Conservation (phyloP, 176 grass and related monocot genomes). For the Saccharum spontaneum region DNA sequence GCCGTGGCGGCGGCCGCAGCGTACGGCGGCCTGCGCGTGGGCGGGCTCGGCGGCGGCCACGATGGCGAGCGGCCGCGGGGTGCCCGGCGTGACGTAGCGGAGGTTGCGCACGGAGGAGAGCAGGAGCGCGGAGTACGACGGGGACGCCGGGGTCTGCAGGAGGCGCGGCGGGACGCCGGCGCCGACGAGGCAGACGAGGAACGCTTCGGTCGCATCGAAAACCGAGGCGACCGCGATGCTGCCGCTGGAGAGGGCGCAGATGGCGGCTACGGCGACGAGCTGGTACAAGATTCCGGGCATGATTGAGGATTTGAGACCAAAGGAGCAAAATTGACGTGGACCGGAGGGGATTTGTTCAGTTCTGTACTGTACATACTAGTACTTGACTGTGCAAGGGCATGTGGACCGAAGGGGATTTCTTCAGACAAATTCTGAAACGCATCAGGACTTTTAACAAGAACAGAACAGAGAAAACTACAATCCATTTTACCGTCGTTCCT, state of each 20-base stretch:
- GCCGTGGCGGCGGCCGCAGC: constrained; percentile 44
- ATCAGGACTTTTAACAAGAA: too few relatives aligned
- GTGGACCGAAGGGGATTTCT: too few relatives aligned
- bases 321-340: background rate
- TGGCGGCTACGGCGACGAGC: background rate
- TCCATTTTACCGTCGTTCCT: too few relatives aligned
- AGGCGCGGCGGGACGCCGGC: constrained; percentile 18
- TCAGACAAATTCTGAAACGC: too few relatives aligned
- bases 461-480: too few relatives aligned
- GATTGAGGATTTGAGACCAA: background rate
- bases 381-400: background rate
- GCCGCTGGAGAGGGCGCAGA: constrained; percentile 28
- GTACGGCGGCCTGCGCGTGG: constrained; percentile 50
- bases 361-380: background rate
- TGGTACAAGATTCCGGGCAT: background rate
- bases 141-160: constrained; percentile 27
- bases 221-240: background rate
- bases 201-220: constrained; percentile 1
- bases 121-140: constrained; percentile 20
- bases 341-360: background rate
- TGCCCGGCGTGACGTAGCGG: constrained; percentile 14
- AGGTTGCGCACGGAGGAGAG: constrained; percentile 30
- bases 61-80: constrained; percentile 38
- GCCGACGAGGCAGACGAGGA: constrained; percentile 26
- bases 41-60: constrained; percentile 30